Evolutionary conservation across 2,329 filamentous ascomycete genomes (phyloP).

Genomic region (Beauveria sp.): DNA sequence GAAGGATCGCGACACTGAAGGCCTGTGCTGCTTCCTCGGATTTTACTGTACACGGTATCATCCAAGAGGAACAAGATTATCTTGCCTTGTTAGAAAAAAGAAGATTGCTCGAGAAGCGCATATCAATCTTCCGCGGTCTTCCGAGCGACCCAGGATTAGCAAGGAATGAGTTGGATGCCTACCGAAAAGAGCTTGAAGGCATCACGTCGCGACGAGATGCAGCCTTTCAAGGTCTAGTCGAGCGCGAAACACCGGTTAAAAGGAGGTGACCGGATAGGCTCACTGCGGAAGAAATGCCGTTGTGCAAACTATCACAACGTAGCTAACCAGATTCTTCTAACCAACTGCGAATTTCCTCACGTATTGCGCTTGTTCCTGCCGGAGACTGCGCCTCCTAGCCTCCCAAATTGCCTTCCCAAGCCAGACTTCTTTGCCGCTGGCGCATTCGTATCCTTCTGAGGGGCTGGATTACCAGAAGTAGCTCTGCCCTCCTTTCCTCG

Average conservation of each 20-base stretch:
- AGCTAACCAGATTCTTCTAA: neutral
- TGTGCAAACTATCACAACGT: neutral
- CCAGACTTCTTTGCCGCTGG: slow-evolving; percentile 52
- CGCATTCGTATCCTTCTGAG: slow-evolving; percentile 41
- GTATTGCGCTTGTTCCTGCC: slow-evolving; percentile 50
- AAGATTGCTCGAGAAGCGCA: slow-evolving; percentile 51
- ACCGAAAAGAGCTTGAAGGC: slow-evolving; percentile 55
- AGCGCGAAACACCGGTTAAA: slow-evolving; percentile 49
- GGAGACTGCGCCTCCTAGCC: slow-evolving; percentile 63
- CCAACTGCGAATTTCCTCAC: neutral
- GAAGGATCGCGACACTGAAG: slow-evolving; percentile 40
- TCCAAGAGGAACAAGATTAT: slow-evolving; percentile 51
- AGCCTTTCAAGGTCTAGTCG: slow-evolving; percentile 67
- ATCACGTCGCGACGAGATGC: slow-evolving; percentile 59
- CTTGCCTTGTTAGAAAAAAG: slow-evolving; percentile 49
- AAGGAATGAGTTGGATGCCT: slow-evolving; percentile 58
- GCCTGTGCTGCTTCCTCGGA: slow-evolving; percentile 29
- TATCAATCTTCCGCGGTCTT: slow-evolving; percentile 62
- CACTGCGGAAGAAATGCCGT: neutral
- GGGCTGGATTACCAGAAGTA: slow-evolving; percentile 27
- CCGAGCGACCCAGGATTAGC: slow-evolving; percentile 65
- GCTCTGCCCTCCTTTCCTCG: slow-evolving; percentile 33
- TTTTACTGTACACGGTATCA: slow-evolving; percentile 50
- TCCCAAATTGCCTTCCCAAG: slow-evolving; percentile 60
- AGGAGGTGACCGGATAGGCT: slow-evolving; percentile 17